These are phyloP conservation scores for Trichoderma aggressivum DNA, from an alignment of 2,329 filamentous ascomycete genomes.

Conservation along the genomic window DNA sequence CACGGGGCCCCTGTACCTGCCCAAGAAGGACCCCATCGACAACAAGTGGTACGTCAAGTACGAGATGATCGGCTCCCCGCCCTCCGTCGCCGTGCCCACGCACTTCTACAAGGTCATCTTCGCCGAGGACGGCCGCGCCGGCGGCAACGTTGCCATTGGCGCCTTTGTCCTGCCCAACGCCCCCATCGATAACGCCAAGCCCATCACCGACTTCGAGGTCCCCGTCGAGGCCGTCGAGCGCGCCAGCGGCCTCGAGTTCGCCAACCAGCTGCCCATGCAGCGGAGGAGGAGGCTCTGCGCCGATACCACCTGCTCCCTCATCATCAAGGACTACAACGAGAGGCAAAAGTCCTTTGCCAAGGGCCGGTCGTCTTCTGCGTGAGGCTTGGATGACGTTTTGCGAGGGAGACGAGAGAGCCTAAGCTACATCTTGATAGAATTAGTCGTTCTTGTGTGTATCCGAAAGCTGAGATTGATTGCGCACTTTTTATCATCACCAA, in stretches of 20 bases:
- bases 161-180: conserved; percentile 96
- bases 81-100: conserved; percentile 91
- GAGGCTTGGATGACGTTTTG: background rate
- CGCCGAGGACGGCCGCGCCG: conserved; percentile 72
- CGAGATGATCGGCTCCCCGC: conserved; percentile 91
- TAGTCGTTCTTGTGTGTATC: background rate
- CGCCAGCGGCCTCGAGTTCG: conserved; percentile 89
- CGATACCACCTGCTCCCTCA: conserved; percentile 78
- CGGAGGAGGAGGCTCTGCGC: conserved; percentile 78
- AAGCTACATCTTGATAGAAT: background rate
- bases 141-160: conserved; percentile 78
- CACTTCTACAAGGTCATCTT: conserved; percentile 99
- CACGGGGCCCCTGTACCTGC: conserved; percentile 90
- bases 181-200: conserved; percentile 80
- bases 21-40: conserved; percentile 74
- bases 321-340: conserved; percentile 75
- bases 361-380: conserved; percentile 15
- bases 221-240: conserved; percentile 89
- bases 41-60: conserved; percentile 95
- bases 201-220: conserved; percentile 88
- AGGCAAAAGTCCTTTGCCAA: conserved; percentile 58
- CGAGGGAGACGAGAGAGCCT: background rate
- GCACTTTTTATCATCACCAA: background rate
- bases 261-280: conserved; percentile 68
- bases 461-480: background rate